These are phyloP conservation scores for Pichia membranifaciens DNA, from an alignment of 805 yeast genomes.

Conservation along the genomic window DNA sequence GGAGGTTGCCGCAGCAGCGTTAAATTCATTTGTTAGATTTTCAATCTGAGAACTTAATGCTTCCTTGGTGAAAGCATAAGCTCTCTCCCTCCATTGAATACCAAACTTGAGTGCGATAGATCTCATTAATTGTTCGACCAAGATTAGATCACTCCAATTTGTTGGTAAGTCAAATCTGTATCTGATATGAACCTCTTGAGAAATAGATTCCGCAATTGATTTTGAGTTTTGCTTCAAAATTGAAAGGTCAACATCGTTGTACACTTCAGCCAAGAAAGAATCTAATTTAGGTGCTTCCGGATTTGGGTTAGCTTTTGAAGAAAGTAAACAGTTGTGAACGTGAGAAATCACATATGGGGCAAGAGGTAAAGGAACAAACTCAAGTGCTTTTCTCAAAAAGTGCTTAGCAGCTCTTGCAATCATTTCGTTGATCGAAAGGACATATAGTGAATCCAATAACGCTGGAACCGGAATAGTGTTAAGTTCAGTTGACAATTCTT, in stretches of 20 bases:
- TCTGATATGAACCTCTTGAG: conserved; percentile 51
- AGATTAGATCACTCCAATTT: conserved; percentile 40
- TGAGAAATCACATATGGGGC: conserved; percentile 60
- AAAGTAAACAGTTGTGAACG: conserved; percentile 66
- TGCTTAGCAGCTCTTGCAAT: conserved; percentile 78
- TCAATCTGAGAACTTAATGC: conserved; percentile 29
- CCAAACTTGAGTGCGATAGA: conserved; percentile 75
- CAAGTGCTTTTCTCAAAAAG: conserved; percentile 47
- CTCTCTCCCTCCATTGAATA: conserved; percentile 67
- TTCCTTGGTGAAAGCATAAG: conserved; percentile 44
- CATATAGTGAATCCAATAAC: conserved; percentile 42
- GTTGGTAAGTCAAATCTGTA: conserved; percentile 55
- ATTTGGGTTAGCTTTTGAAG: conserved; percentile 36
- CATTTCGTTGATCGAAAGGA: conserved; percentile 57
- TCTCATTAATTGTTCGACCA: conserved; percentile 46
- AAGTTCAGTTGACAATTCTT: conserved; percentile 30
- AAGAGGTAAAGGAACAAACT: conserved; percentile 44
- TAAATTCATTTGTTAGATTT: conserved; percentile 17
- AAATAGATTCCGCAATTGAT: conserved; percentile 39
- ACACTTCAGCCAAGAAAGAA: conserved; percentile 36
- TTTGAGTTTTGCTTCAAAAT: conserved; percentile 41
- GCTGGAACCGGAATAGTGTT: conserved; percentile 39
- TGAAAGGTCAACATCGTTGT: conserved; percentile 34
- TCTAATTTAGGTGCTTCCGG: conserved; percentile 40
- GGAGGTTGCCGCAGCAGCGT: conserved; percentile 13